phyloP scores from a whole-genome alignment of 2,329 filamentous ascomycete species.

The Rhexocercosporidium sp. region DNA sequence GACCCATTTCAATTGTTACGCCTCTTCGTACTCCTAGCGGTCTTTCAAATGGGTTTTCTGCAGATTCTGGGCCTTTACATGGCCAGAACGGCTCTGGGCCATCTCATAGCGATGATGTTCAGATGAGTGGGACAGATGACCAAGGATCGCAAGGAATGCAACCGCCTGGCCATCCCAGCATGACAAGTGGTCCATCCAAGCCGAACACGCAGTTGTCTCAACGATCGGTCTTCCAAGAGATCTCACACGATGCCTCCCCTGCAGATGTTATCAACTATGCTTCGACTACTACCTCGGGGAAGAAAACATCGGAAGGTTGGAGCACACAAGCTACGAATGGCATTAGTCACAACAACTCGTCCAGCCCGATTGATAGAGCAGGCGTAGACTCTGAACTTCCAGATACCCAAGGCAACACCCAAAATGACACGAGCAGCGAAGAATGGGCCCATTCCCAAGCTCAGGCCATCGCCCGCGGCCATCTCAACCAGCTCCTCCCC shows the following conservation, averaged over 20 bases:
- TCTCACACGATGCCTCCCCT: constrained; percentile 63
- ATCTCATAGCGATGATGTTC: constrained; percentile 57
- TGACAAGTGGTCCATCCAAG: constrained; percentile 50
- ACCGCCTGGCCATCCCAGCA: constrained; percentile 49
- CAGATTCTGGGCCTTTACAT: constrained; percentile 46
- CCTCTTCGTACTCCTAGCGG: constrained; percentile 56
- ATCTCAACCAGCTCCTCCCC: constrained; percentile 35
- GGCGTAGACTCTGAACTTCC: constrained; percentile 48
- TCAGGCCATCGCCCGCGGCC: constrained; percentile 52
- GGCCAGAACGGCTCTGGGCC: constrained; percentile 28
- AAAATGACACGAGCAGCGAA: constrained; percentile 52
- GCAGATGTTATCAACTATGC: constrained; percentile 77
- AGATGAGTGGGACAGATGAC: constrained; percentile 64
- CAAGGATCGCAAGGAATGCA: constrained; percentile 52
- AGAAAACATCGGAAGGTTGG: constrained; percentile 74
- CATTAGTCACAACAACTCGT: constrained; percentile 41
- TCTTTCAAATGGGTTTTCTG: constrained; percentile 63
- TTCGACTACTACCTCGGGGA: constrained; percentile 83
- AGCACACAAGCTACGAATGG: constrained; percentile 79
- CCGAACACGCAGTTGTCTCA: constrained; percentile 66
- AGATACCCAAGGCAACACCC: constrained; percentile 53
- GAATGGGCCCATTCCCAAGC: constrained; percentile 66
- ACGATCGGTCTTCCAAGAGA: constrained; percentile 59
- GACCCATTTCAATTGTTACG: constrained; percentile 34
- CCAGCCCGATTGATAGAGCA: constrained; percentile 36